Evolutionary conservation across 306 rosid genomes (phyloP), one percentile per base, ranked within the genome.

Genomic region (Quercus agrifolia): DNA sequence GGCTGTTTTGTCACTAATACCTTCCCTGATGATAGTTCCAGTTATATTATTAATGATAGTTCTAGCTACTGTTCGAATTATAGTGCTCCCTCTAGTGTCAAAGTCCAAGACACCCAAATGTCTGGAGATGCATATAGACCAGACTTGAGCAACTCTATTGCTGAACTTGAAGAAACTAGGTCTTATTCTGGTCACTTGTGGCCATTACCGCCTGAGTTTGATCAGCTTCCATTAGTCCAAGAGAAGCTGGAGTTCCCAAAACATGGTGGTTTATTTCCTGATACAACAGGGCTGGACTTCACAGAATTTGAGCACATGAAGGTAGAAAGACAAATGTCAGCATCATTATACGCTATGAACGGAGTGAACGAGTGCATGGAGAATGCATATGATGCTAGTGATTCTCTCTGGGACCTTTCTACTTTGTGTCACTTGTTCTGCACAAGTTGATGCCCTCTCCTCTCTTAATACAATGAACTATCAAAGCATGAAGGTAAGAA

Each of bases 101-200:
- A 64, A 62, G 44, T 56, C 77, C 78, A 70, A 59, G 77, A 25
- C 13, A 11, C 52, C 46, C 70, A 41, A 61, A 63, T 70, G 80
- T 74, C 74, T 52, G 89, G 83, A n/a, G 81, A 81, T 57, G 92
- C 83, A 51, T 84, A 82, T 81, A 85, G 73, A 73, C 74, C 92
- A 21, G 90, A 83, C 71, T 75, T 89, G 89, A 83, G 88, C n/a
- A 81, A 52, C 72, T 85, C 84, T 67, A 31, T 57, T 35, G 81
- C 75, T 69, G 87, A 78, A 23, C 25, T 38, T 74, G 85, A 81
- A 35, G 74, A 72, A 55, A 35, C 77, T 75, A 4, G 31, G 74
- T 72, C 71, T 5, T 74, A 77, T 35, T 69, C 82, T 35, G 91
- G 67, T 77, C 75, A 64, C 54, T 62, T 88, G 44, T 90, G 96